These are phyloP conservation scores for Moesziomyces sp. DNA, from an alignment of 1,284 basidiomycete genomes.

Conservation along the genomic window DNA sequence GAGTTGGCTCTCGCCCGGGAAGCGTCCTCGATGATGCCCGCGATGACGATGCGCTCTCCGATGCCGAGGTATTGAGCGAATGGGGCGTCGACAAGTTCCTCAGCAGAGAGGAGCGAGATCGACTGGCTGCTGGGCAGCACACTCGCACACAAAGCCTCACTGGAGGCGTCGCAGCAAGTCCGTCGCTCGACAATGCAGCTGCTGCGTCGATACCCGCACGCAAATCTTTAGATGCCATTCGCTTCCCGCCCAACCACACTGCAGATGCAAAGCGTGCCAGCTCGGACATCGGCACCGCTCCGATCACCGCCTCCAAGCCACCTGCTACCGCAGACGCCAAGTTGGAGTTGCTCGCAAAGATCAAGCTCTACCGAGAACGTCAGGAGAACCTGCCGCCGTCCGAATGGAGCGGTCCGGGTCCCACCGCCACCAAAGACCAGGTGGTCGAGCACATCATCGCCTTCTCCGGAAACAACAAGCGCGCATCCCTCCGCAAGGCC, in stretches of 20 bases:
- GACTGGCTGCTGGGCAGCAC: slow-evolving; percentile 34
- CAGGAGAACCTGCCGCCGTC: slow-evolving; percentile 58
- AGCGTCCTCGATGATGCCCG: slow-evolving; percentile 16
- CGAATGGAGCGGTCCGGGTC: slow-evolving; percentile 49
- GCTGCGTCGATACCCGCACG: slow-evolving; percentile 6
- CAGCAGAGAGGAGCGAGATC: slow-evolving; percentile 47
- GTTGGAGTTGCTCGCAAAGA: slow-evolving; percentile 52
- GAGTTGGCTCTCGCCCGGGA: slow-evolving; percentile 21
- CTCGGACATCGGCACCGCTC: slow-evolving; percentile 27
- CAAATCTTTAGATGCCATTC: slow-evolving; percentile 17
- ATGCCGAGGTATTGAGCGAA: slow-evolving; percentile 44
- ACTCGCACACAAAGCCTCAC: slow-evolving; percentile 44
- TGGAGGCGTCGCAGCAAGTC: slow-evolving; percentile 13
- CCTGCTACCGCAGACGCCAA: slow-evolving; percentile 16
- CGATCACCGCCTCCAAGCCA: neutral
- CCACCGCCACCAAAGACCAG: slow-evolving; percentile 44
- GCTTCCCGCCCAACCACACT: neutral
- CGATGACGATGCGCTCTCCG: slow-evolving; percentile 10
- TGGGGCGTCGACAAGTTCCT: slow-evolving; percentile 64
- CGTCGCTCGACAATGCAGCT: slow-evolving; percentile 20
- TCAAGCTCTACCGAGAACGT: slow-evolving; percentile 61
- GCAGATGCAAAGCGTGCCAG: slow-evolving; percentile 14
- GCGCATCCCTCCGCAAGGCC: slow-evolving; percentile 22
- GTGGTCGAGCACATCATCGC: slow-evolving; percentile 48
- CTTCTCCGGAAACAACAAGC: slow-evolving; percentile 21